A percentile compares a stretch with the other conserved stretches of the same genome.
phyloP scores from a whole-genome alignment of 2,329 filamentous ascomycete genomes.

The Paramyrothecium sp. region DNA sequence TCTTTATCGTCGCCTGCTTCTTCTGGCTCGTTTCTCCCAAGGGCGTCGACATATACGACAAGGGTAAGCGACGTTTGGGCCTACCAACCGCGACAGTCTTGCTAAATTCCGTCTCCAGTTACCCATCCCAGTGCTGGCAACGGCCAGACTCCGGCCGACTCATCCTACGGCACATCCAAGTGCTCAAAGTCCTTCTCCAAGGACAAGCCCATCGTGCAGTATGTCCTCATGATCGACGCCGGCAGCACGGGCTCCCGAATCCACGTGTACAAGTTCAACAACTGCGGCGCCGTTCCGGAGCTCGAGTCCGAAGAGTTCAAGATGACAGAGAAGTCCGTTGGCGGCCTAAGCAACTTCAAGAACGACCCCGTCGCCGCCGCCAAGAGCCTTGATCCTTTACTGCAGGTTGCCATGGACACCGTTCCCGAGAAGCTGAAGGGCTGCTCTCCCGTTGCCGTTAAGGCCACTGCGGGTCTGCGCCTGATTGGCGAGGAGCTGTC shows the following conservation, averaged over 20 bases:
- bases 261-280: conserved; percentile 99
- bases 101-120: conserved; percentile 9
- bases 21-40: conserved; percentile 64
- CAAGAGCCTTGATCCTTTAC: conserved; percentile 80
- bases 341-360: conserved; percentile 84
- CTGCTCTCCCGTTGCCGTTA: conserved; percentile 96
- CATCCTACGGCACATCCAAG: conserved; percentile 65
- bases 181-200: conserved; percentile 83
- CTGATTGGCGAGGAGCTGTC: conserved; percentile 81
- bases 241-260: conserved; percentile 97
- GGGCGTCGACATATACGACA: conserved; percentile 53
- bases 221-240: conserved; percentile 98
- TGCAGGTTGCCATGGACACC: conserved; percentile 79
- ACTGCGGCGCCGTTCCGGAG: conserved; percentile 93
- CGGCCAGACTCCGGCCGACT: conserved; percentile 57
- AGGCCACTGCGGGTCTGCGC: conserved; percentile 91
- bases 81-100: background rate
- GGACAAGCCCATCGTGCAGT: conserved; percentile 92
- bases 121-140: conserved; percentile 18
- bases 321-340: conserved; percentile 84
- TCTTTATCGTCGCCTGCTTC: conserved; percentile 57
- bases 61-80: conserved; percentile 27
- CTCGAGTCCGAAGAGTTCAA: conserved; percentile 90
- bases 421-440: conserved; percentile 86
- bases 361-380: conserved; percentile 85